These are phyloP conservation scores for Ogataea siamensis DNA, from an alignment of 805 yeast genomes.

Conservation along the genomic window DNA sequence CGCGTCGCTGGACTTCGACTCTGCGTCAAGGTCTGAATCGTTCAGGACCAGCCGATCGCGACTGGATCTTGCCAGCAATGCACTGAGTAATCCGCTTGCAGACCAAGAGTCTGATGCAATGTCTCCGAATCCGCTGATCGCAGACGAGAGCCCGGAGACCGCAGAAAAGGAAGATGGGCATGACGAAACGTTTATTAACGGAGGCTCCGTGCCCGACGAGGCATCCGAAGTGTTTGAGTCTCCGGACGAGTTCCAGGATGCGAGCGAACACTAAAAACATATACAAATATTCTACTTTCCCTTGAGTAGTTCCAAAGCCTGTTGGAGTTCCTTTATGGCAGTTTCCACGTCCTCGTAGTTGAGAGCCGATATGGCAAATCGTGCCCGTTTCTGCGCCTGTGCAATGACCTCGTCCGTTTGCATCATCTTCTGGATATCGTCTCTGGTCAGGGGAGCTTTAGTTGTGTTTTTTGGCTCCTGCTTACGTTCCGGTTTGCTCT, in stretches of 20 bases:
- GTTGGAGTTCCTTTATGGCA: conserved; percentile 57
- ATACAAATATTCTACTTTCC: conserved; percentile 12
- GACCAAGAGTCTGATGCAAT: conserved; percentile 6
- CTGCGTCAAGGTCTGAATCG: conserved; percentile 25
- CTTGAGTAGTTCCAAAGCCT: conserved; percentile 49
- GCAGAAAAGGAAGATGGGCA: conserved; percentile 8
- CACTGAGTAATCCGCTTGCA: conserved; percentile 19
- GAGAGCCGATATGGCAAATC: conserved; percentile 74
- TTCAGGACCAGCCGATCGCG: conserved; percentile 21
- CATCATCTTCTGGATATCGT: conserved; percentile 48
- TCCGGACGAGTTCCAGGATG: conserved; percentile 26
- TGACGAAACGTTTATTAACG: not conserved
- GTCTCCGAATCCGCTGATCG: conserved; percentile 10
- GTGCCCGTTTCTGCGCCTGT: conserved; percentile 65
- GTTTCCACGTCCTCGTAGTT: conserved; percentile 73
- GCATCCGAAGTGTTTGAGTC: conserved; percentile 1
- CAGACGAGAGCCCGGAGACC: conserved; percentile 11
- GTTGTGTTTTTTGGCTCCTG: conserved; percentile 13
- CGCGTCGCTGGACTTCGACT: conserved; percentile 24
- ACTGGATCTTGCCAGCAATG: conserved; percentile 17
- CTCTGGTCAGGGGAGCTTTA: conserved; percentile 23
- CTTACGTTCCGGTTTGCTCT: conserved; percentile 8
- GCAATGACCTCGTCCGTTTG: conserved; percentile 54
- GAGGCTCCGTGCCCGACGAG: conserved; percentile 1
- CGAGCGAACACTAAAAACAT: conserved; percentile 17